Evolutionary conservation across 306 rosid genomes (phyloP), one percentile per base, ranked within the genome.

Genomic region (Lathyrus sativus): DNA sequence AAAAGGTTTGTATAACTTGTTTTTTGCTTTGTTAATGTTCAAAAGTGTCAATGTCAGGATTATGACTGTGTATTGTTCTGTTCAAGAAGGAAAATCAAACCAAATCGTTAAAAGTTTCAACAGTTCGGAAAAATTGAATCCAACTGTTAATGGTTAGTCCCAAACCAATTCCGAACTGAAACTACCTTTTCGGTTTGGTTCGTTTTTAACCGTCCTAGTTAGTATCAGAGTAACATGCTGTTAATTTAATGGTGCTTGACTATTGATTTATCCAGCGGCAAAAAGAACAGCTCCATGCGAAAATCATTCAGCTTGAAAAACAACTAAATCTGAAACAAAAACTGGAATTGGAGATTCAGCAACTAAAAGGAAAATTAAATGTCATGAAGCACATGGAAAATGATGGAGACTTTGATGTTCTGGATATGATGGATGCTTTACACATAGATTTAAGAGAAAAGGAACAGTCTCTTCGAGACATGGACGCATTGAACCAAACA

Each of bases 311-410:
- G 70, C 88, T 95, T 53, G 92, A 90, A 75, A 87, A 85, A 77
- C 86, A 89, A 80, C 78, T 95, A 55, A 91, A 91, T 71, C 76
- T 81, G 79, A 90, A 91, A 68, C 99, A 95, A 83, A 84, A 85
- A 19, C 80, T 95, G 59, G 99, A 88, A 70, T 78, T 91, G 86
- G 97, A 95, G 81, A 95, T 95, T 85, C 92, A 88, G 80, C 88
- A 83, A 58, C 77, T 91, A 26, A 87, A 82, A 84, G 99, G 92
- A 24, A 65, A 78, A n/a, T 41, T 95, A 51, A 91, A 83, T 85
- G 95, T 87, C 56, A 84, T 91, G 90, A 80, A 72, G 65, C 91
- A 81, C 88, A 87, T 95, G 80, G 89, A 78, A 72, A 96, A 82
- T 72, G 97, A 84, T 56, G 95, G 85, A 54, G 97, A 90, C 81